Evolutionary conservation across 148 eudicot species (phyloP).

Genomic region (Euryodendron excelsum): DNA sequence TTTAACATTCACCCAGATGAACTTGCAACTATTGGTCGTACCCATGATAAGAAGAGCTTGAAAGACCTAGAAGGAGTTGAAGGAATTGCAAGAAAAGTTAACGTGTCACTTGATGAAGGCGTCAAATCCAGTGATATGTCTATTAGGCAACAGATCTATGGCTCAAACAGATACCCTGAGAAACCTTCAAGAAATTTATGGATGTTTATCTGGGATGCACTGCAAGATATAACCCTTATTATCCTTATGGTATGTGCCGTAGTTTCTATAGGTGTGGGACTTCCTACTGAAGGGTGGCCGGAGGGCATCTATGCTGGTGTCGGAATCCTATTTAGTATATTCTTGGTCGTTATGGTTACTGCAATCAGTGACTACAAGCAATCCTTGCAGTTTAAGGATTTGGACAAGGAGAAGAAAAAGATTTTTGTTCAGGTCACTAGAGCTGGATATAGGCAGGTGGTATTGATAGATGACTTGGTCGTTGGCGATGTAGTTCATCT

Average conservation of each 20-base stretch:
- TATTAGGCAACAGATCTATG: conserved; percentile 21
- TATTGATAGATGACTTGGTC: conserved; percentile 22
- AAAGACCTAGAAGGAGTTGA: conserved; percentile 17
- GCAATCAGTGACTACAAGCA: conserved; percentile 27
- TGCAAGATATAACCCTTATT: conserved; percentile 11
- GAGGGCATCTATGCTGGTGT: conserved; percentile 25
- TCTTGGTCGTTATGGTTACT: conserved; percentile 26
- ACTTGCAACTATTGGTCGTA: conserved; percentile 15
- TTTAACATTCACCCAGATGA: conserved; percentile 21
- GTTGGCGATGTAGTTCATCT: conserved; percentile 31
- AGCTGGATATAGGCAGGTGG: conserved; percentile 22
- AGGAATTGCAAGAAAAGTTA: conserved; percentile 15
- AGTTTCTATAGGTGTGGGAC: conserved; percentile 25
- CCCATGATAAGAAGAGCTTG: conserved; percentile 17
- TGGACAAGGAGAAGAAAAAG: conserved; percentile 32
- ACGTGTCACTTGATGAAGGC: conserved; percentile 18
- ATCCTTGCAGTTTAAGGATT: conserved; percentile 25
- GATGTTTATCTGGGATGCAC: conserved; percentile 14
- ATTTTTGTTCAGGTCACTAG: conserved; percentile 26
- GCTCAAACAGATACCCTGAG: conserved; percentile 24
- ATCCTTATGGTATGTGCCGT: conserved; percentile 23
- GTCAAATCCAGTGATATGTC: conserved; percentile 2
- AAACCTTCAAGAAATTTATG: conserved; percentile 22
- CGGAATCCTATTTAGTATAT: conserved; percentile 22
- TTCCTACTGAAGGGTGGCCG: conserved; percentile 30